Base-by-base conservation (phyloP, 192 early-diverging fungal species). In the Coemansia sp. region DNA sequence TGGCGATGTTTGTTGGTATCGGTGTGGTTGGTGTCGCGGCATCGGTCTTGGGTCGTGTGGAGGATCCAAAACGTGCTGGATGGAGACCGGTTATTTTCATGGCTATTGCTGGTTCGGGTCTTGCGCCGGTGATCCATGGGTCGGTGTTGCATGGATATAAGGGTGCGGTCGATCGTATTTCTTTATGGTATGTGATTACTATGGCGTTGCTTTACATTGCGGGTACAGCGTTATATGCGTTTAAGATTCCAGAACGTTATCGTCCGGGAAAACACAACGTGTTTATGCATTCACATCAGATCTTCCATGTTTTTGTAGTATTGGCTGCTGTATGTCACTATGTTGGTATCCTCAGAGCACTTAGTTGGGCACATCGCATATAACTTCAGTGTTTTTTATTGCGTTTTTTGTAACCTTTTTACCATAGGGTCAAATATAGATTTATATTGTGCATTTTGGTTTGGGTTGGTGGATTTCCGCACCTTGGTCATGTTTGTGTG, bases 251-350 rank as follows among this genome's bases (percentile, higher is more conserved):
- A 18, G 96, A 98, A 72, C 68, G 90, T 20, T 91, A 88, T 76
- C 89, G 85, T 53, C 96, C 96, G 2, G 94, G 95, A 0, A 88
- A 82, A 65, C 92, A 93, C 71, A 88, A 96, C 64, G 83, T 90
- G 53, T 88, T 86, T 75, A 86, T 92, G 74, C 86, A 85, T 71
- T 94, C 92, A 22, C 96, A 96, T 70, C 96, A 98, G 85, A 95
- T 98, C 43, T 98, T 95, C 63, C 96, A 98, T 66, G 36, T 93
- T 3, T 88, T 91, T 71, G 94, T 96, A 3, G 86, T 96, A 4
- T 51, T 88, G 4, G 96, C 92, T 8, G 90, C 92, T 17, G 11
- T 89, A 2, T 71, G 81, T 57, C 94, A 95, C 62, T 94, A 91
- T 64, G 63, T 88, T 57, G 93, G 91, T n/a, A 86, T 93, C 8